Conservation (phyloP, 83 land plant genomes). For the Isoetes engelmannii region DNA sequence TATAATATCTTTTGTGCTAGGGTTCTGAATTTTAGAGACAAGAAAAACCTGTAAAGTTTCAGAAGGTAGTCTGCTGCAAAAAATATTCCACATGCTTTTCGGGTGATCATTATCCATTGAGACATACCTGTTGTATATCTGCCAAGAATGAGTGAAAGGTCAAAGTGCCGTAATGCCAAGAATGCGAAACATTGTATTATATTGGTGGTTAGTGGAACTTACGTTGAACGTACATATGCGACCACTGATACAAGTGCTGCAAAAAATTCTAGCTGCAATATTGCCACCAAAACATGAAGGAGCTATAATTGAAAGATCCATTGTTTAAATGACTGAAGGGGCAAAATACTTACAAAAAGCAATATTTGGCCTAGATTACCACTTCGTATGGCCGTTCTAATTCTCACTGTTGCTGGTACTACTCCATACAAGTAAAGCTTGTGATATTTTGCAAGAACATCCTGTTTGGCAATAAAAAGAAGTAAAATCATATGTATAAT, state of each 20-base stretch:
- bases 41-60: slow-evolving; percentile 19
- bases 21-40: too few species aligned
- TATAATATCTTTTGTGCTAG: too few species aligned
- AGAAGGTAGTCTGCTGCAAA: slow-evolving; percentile 17
- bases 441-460: slow-evolving; percentile 16
- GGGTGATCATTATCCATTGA: not conserved
- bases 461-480: too few species aligned
- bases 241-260: slow-evolving; percentile 7
- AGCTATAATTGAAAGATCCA: not conserved
- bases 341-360: slow-evolving; percentile 10
- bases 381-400: slow-evolving; percentile 16
- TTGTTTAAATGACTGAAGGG: not conserved
- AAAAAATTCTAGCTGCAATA: slow-evolving; percentile 19
- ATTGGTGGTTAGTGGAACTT: not conserved
- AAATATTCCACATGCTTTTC: slow-evolving; percentile 8
- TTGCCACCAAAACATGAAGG: too few species aligned
- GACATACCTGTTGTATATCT: slow-evolving; percentile 3
- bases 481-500: too few species aligned
- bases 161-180: too few species aligned
- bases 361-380: slow-evolving; percentile 7
- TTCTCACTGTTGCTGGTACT: slow-evolving; percentile 9
- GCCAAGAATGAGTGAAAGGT: not conserved
- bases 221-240: slow-evolving; percentile 18
- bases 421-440: slow-evolving; percentile 12
- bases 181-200: too few species aligned